Percentiles rank a stretch among this genome's conserved stretches.
Evolutionary conservation across 805 yeast species (phyloP).

Genomic region (Kodamaea restingae): DNA sequence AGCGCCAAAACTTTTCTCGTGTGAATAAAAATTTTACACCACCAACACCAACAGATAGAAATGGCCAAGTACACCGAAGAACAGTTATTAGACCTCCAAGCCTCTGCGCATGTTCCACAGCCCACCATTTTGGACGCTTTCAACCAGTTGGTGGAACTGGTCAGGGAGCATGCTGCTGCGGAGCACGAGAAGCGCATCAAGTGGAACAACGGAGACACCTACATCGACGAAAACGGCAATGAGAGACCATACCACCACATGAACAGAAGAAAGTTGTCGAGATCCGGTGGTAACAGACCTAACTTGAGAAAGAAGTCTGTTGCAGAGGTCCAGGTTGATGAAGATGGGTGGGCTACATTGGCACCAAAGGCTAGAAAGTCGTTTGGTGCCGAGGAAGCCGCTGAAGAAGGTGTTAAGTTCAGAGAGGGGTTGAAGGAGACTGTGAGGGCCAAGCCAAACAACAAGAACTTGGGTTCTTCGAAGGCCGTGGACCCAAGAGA

Average conservation of each 20-base stretch:
- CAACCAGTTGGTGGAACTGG: slow-evolving; percentile 62
- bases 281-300: slow-evolving; percentile 38
- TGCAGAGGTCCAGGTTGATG: slow-evolving; percentile 54
- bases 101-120: slow-evolving; percentile 55
- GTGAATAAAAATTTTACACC: slow-evolving; percentile 8
- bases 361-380: slow-evolving; percentile 41
- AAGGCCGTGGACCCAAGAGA: slow-evolving; percentile 74
- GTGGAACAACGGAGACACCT: slow-evolving; percentile 41
- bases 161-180: slow-evolving; percentile 44
- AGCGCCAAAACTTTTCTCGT: slow-evolving; percentile 5
- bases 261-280: slow-evolving; percentile 63
- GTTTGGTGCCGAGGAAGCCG: slow-evolving; percentile 47
- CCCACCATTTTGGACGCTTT: slow-evolving; percentile 64
- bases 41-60: slow-evolving; percentile 12
- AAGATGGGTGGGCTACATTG: slow-evolving; percentile 80
- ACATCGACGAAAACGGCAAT: slow-evolving; percentile 42
- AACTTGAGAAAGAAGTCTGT: slow-evolving; percentile 55
- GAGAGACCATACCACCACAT: slow-evolving; percentile 44
- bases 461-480: slow-evolving; percentile 69
- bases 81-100: slow-evolving; percentile 56
- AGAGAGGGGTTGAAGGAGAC: slow-evolving; percentile 46
- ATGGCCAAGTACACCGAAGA: slow-evolving; percentile 68
- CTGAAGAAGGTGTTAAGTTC: slow-evolving; percentile 43
- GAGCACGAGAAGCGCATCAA: slow-evolving; percentile 26
- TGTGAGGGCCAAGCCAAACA: slow-evolving; percentile 62